Base-by-base conservation (phyloP, 139 green algal species). In the Astrephomene gubernaculifera region DNA sequence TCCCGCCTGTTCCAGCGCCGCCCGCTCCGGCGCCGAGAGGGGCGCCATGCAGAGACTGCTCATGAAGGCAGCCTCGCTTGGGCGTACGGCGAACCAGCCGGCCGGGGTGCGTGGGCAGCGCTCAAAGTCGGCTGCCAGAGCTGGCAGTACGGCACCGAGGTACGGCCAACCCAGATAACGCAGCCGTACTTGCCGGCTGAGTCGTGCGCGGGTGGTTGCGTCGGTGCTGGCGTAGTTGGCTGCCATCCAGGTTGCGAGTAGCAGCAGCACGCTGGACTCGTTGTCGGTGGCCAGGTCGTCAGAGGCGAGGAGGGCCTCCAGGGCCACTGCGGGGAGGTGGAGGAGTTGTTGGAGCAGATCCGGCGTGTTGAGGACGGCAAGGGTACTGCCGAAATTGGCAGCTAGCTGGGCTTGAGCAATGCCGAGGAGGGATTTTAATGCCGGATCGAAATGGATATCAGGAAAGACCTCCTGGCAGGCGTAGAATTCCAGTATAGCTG, bases 241-340 rank as follows among this genome's bases (percentile, higher is more conserved):
- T 29, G 53, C 36, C 36, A 69, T 69, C 73, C 73, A 81, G 1
- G 22, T 38, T 5, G 60, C 76, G n/a, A 83, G 39, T 41, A 83
- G 29, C 41, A 72, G 31, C 27, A 83, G n/a, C 21, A 83, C 29
- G 22, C 60, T 83, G 60, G 60, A 44, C 41, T 83, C 76, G 41
- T 24, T 39, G 76, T 83, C 76, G 31, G 76, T 61, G 31, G 60
- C 60, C 17, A 73, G 63, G 41, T 72, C 60, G 60, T 83, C 76
- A 2, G 49, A 73, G 31, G 61, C 39, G 17, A 83, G 76, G 41
- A 83, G 61, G 29, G 31, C 76, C 76, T 73, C 60, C 60, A 83
- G 7, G 8, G 49, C 60, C 35, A 29, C 43, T 0, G 60, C 60
- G 4, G 76, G 76, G n/a, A 83, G 60, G 4, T 45, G 12, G 27